Percentiles rank a stretch among this genome's conserved stretches.
Conservation (phyloP, 1,139 yeast species). For the Suhomyces wounanorum region DNA sequence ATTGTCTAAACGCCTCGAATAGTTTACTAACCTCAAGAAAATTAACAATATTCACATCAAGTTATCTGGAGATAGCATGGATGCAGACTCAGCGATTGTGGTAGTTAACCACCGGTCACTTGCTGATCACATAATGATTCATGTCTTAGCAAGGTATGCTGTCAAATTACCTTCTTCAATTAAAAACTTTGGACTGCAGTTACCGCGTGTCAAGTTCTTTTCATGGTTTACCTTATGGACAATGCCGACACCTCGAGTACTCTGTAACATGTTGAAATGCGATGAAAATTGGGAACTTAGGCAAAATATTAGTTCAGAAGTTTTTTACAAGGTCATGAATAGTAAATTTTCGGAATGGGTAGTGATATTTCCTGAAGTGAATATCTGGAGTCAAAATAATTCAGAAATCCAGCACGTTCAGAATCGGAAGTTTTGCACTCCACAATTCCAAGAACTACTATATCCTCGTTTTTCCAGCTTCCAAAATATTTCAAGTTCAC, state of each 20-base stretch:
- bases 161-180: not conserved
- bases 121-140: slow-evolving; percentile 54
- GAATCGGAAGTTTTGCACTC: slow-evolving; percentile 53
- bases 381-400: slow-evolving; percentile 55
- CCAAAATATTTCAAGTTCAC: slow-evolving; percentile 49
- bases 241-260: slow-evolving; percentile 48
- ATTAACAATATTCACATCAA: slow-evolving; percentile 39
- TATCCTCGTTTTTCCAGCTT: slow-evolving; percentile 66
- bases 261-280: slow-evolving; percentile 45
- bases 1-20: not conserved
- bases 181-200: slow-evolving; percentile 3
- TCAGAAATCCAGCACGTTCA: slow-evolving; percentile 51
- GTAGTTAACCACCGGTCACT: slow-evolving; percentile 58
- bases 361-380: slow-evolving; percentile 72
- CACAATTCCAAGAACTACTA: slow-evolving; percentile 53
- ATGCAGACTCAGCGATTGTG: slow-evolving; percentile 48
- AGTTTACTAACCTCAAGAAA: slow-evolving; percentile 23
- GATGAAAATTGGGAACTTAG: slow-evolving; percentile 70
- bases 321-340: slow-evolving; percentile 27
- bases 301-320: slow-evolving; percentile 24
- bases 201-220: slow-evolving; percentile 53
- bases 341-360: slow-evolving; percentile 53
- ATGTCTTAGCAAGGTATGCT: slow-evolving; percentile 39
- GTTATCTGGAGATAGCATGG: slow-evolving; percentile 46
- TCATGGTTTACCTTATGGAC: slow-evolving; percentile 64